A percentile compares a stretch with the other conserved stretches of the same genome.
Conservation (phyloP, 2,329 filamentous ascomycete species). For the Cercospora sp. region DNA sequence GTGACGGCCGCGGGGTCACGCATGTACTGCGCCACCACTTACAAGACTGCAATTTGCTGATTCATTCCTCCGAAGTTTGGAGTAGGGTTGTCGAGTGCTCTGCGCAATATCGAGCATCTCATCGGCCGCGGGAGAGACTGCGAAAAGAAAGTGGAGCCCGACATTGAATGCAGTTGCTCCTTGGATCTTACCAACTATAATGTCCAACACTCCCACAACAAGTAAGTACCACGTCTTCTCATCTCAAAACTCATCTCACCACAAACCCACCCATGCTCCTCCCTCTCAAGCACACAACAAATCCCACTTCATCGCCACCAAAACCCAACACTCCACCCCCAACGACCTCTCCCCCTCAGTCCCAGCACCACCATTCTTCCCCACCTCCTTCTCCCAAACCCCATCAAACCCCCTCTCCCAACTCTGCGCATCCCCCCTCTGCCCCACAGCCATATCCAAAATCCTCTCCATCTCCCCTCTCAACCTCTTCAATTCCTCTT, state of each 20-base stretch:
- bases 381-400: conserved; percentile 17
- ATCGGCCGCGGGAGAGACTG: too few species aligned
- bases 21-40: neutral
- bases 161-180: too few species aligned
- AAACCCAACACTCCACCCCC: conserved; percentile 15
- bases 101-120: too few species aligned
- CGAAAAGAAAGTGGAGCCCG: too few species aligned
- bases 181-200: too few species aligned
- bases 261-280: neutral
- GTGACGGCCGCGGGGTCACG: neutral
- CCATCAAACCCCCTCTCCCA: conserved; percentile 14
- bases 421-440: conserved; percentile 16
- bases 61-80: too few species aligned
- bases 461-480: conserved; percentile 15
- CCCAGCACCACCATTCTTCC: neutral
- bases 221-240: too few species aligned
- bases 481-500: conserved; percentile 5
- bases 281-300: conserved; percentile 17
- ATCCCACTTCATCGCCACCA: conserved; percentile 19
- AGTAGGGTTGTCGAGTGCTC: too few species aligned
- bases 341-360: neutral
- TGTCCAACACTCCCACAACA: too few species aligned
- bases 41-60: too few species aligned
- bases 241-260: neutral
- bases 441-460: conserved; percentile 11